Percentiles rank a stretch among this genome's conserved stretches.
Evolutionary conservation across 2,329 filamentous ascomycete species (phyloP).

Genomic region (Waltergamsia citrina): DNA sequence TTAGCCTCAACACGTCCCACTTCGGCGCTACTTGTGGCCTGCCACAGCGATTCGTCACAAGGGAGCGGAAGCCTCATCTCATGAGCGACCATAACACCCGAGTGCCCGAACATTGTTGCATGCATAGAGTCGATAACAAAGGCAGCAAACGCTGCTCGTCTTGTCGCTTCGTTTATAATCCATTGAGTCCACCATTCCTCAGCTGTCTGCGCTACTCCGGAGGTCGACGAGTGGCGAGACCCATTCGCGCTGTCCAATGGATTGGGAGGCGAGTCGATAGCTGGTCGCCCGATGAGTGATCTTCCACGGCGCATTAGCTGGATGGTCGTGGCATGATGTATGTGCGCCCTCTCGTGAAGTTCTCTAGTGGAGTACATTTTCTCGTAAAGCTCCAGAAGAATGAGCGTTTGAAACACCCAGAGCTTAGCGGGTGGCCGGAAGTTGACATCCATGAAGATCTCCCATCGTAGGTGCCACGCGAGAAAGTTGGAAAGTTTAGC

Average conservation of each 20-base stretch:
- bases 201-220: constrained; percentile 55
- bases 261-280: constrained; percentile 75
- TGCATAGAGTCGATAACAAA: constrained; percentile 95
- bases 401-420: constrained; percentile 88
- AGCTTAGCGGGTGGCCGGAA: constrained; percentile 88
- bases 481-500: constrained; percentile 81
- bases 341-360: constrained; percentile 88
- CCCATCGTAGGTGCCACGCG: constrained; percentile 89
- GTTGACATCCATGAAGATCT: constrained; percentile 85
- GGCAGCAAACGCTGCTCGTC: constrained; percentile 82
- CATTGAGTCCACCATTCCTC: constrained; percentile 95
- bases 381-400: constrained; percentile 87
- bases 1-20: constrained; percentile 77
- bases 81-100: constrained; percentile 92
- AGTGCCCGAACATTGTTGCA: constrained; percentile 96
- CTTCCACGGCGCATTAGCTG: constrained; percentile 91
- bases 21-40: constrained; percentile 77
- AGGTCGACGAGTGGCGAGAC: constrained; percentile 52
- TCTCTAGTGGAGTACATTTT: constrained; percentile 95
- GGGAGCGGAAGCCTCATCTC: constrained; percentile 87
- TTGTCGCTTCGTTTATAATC: constrained; percentile 89
- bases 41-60: constrained; percentile 90
- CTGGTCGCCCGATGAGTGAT: constrained; percentile 78
- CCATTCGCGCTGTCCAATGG: constrained; percentile 48
- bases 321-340: constrained; percentile 91